phyloP scores from a whole-genome alignment of 1,284 basidiomycete species.

The Heterobasidion annosum region DNA sequence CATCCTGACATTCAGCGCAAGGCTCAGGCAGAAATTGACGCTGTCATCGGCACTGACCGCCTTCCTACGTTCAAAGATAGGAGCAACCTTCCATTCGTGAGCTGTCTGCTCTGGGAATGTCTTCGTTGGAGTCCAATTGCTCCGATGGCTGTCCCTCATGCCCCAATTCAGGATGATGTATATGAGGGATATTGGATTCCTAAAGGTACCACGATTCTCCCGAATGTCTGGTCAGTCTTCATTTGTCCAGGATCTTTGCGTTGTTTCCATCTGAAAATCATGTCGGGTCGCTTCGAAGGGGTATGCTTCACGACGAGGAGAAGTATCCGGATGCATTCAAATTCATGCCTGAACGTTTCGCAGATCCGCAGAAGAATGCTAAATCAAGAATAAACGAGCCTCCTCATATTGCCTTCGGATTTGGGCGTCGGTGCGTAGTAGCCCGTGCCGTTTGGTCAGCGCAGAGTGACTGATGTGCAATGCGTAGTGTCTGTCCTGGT shows the following conservation, averaged over 20 bases:
- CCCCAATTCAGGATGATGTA: slow-evolving; percentile 24
- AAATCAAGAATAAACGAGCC: slow-evolving; percentile 17
- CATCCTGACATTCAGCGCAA: slow-evolving; percentile 1
- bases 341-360: slow-evolving; percentile 11
- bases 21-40: slow-evolving; percentile 1
- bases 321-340: slow-evolving; percentile 2
- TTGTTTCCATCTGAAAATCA: neutral
- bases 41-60: neutral
- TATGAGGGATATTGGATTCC: slow-evolving; percentile 36
- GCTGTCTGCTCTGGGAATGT: slow-evolving; percentile 12
- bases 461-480: neutral
- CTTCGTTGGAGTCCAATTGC: slow-evolving; percentile 10
- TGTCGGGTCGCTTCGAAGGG: neutral
- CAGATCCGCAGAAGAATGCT: slow-evolving; percentile 14
- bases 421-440: slow-evolving; percentile 25
- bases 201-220: slow-evolving; percentile 28
- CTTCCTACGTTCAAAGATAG: slow-evolving; percentile 1
- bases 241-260: slow-evolving; percentile 7
- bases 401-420: slow-evolving; percentile 22
- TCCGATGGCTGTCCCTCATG: slow-evolving; percentile 1
- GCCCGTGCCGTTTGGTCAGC: neutral
- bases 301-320: neutral
- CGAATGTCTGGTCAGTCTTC: slow-evolving; percentile 30
- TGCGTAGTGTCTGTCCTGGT: slow-evolving; percentile 34
- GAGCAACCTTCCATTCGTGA: neutral